Base-by-base conservation (phyloP, 306 rosid genomes). In the Ochetophila trinervis region DNA sequence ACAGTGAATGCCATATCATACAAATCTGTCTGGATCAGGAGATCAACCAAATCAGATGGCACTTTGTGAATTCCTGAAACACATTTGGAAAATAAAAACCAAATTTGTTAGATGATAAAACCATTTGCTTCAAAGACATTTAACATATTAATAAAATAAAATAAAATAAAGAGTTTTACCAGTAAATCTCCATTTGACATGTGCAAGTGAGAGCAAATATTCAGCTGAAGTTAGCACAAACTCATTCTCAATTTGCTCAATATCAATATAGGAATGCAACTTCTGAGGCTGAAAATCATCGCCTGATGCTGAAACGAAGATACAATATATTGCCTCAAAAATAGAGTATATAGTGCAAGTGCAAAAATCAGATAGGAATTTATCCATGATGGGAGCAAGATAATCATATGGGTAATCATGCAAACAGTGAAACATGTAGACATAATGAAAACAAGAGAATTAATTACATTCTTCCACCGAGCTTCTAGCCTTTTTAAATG, bases 211-310 rank as follows among this genome's bases (percentile, higher is more conserved):
- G 63, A 93, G 96, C 76, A 77, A 76, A 83, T 84, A 86, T 76
- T 89, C 97, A 36, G 97, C 96, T 20, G 89, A 89, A 34, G 97
- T 80, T 62, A 93, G 88, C 67, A 87, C 82, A 81, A 74, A 89
- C 72, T 93, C 97, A 16, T 87, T 69, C 81, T 93, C 96, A 55
- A 93, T 87, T 72, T 83, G 82, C 82, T 87, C 86, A 7, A 89
- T 74, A 78, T 83, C 88, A 63, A 89, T 67, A 52, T 80, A 71
- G 7, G 78, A 76, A 58, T 78, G 74, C 86, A 63, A 67, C 67
- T 75, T 74, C 71, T 78, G 85, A 83, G 83, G 58, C 77, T 79
- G 79, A 30, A 68, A 79, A 66, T 60, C 89, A 67, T 63, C 71
- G 65, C 75, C 74, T 53, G 74, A 80, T 71, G 76, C 76, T 69